Base-by-base conservation (phyloP, 2,329 filamentous ascomycete genomes). In the Beauveria sp. region DNA sequence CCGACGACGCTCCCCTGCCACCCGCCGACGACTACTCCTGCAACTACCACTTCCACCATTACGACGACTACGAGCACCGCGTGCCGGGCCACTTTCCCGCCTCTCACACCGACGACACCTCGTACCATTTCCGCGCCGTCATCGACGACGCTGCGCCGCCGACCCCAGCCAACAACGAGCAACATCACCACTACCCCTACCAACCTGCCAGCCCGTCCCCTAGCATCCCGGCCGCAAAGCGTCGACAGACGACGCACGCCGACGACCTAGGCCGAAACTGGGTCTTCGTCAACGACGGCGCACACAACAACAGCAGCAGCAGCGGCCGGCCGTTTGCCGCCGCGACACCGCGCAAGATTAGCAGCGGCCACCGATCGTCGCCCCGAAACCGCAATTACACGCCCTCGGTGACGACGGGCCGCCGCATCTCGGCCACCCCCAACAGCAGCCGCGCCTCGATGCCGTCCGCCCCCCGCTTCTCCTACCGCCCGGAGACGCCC, bases 211-310 rank as follows among this genome's bases (percentile, higher is more conserved):
- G 70, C 65, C 66, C 73, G 38, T 66, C 71, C n/a, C 73, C 77
- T 1, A 80, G 79, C 9, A 76, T 79, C 28, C 80, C 79, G 3
- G 76, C 80, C 1, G 74, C 79, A 1, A 86, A 85, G 69, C 76
- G 83, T 48, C 76, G 83, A 49, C 83, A 85, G 63, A 77, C 82
- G n/a, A 74, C 77, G 59, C 70, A 76, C 1, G 75, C 78, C 20
- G 81, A 85, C 64, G 84, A 88, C 49, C 76, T 89, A 6, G 79
- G 83, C 34, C 82, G 80, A 61, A 89, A 86, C 73, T 92, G 89
- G 89, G 87, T 92, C 31, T 79, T 92, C 65, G 84, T 92, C 28
- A 76, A 77, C 61, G 80, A 80, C 50, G 46, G 10, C 71, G 71
- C 20, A 65, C 65, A 34, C 65, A 42, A 60, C 64, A 10, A 10